Evolutionary conservation across 108 stramenopile species (phyloP), one percentile per base, ranked within the genome.

Genomic region (Fistulifera solaris): DNA sequence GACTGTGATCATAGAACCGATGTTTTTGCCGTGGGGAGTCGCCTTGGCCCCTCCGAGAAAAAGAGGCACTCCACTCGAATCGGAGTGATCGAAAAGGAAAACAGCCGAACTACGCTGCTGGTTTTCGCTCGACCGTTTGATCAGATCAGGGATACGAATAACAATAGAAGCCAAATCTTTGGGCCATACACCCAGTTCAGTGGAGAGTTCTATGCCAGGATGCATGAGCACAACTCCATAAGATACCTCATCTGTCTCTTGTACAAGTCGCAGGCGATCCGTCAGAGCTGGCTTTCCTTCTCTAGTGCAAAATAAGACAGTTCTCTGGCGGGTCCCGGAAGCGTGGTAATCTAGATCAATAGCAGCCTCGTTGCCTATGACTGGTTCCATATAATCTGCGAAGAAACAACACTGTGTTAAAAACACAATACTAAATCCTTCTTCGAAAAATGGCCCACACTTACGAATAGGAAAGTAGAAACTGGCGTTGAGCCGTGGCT

Each of bases 361-460:
- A 1, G 72, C 77, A 8, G 47, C 62, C 40, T 67, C 77, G 44
- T 78, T 78, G 25, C 72, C 66, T 14, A 25, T 42, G 19, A 78
- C 52, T 14, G 77, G 77, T 46, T 78, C 77, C 40, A 65, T 51
- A 26, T 63, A 74, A 22, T 74, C 31, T 35, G 31, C 8, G 31
- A n/a, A 35, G 31, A 8, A 8, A 22, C 22, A 15, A 2, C 22
- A 15, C 4, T 12, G 13, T 15, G 23, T 18, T 6, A 35, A 16
- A 27, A 24, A 62, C 58, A 12, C 71, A 69, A n/a, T 27, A 41
- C 39, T 68, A 46, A 7, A 69, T 70, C 58, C 0, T 40, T 38
- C 38, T 67, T 71, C 40, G 47, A 40, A 8, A 17, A 35, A 3
- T 21, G 3, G 11, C 23, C 23, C 5, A 21, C 19, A 22, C 44